Evolutionary conservation across 345 rosid species (phyloP).

Genomic region (Chamaenerion angustifolium): DNA sequence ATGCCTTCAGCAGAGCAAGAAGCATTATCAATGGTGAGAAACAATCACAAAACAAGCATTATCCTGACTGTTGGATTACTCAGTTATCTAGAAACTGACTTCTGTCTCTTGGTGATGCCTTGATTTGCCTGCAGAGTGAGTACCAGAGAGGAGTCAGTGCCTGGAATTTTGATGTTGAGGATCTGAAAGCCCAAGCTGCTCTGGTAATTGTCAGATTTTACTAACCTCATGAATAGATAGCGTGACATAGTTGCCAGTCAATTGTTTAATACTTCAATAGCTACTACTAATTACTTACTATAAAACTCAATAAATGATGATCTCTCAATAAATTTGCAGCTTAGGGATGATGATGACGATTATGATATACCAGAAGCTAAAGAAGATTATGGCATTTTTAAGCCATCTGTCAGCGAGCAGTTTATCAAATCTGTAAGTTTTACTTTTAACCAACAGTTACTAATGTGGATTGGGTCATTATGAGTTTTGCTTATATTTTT

Average conservation of each 20-base stretch:
- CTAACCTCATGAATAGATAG: no score
- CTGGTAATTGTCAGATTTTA: slow-evolving; percentile 36
- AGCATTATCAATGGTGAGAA: slow-evolving; percentile 75
- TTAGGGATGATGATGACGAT: slow-evolving; percentile 47
- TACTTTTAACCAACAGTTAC: neutral
- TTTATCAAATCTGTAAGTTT: slow-evolving; percentile 10
- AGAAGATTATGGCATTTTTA: slow-evolving; percentile 46
- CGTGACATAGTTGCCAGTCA: no score
- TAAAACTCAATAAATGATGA: neutral
- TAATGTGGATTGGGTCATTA: neutral
- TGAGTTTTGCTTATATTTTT: neutral
- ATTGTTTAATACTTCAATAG: no score
- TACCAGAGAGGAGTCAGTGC: slow-evolving; percentile 99
- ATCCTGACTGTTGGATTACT: no score
- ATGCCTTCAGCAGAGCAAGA: slow-evolving; percentile 98
- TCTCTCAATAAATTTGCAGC: slow-evolving; percentile 24
- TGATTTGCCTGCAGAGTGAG: slow-evolving; percentile 45
- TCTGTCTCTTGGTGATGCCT: neutral
- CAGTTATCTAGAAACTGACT: neutral
- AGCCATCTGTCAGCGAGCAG: slow-evolving; percentile 30
- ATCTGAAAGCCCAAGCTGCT: slow-evolving; percentile 91
- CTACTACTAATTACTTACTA: neutral
- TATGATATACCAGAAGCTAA: slow-evolving; percentile 36
- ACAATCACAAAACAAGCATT: neutral
- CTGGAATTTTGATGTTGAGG: slow-evolving; percentile 93